phyloP scores from a whole-genome alignment of 106 monocot species.

The Dendrobium nobile region DNA sequence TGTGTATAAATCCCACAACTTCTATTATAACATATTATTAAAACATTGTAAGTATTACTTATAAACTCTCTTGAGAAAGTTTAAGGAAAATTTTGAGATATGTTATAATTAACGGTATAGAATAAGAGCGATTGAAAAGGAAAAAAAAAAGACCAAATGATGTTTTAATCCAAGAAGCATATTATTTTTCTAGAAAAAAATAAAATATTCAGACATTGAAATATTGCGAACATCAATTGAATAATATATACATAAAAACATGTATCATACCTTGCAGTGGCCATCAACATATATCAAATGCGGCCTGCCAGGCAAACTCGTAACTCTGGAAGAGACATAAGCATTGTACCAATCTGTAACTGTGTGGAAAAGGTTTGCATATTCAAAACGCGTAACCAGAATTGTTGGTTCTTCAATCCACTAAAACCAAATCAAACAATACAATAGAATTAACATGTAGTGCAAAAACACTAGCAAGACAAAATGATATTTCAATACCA shows the following conservation, averaged over 20 bases:
- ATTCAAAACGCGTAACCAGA: conserved; percentile 93
- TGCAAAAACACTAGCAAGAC: background rate
- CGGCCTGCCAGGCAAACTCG: conserved; percentile 51
- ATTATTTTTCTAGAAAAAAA: no score
- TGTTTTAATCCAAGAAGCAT: no score
- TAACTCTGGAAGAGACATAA: conserved; percentile 79
- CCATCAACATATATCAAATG: conserved; percentile 89
- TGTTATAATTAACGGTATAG: no score
- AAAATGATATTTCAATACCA: background rate
- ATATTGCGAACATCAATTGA: no score
- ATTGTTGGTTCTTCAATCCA: conserved; percentile 88
- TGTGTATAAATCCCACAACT: no score
- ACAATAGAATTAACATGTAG: background rate
- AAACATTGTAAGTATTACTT: no score
- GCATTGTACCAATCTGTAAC: conserved; percentile 98
- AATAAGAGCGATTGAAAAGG: no score
- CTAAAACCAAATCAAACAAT: conserved; percentile 26
- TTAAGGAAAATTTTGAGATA: no score
- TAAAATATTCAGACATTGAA: no score
- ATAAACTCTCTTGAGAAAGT: no score
- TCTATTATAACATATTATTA: no score
- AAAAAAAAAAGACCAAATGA: no score
- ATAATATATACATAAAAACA: background rate
- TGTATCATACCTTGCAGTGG: conserved; percentile 77
- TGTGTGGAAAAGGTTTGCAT: conserved; percentile 98